Conservation (phyloP, 2,329 filamentous ascomycete genomes). For the Monosporascus sp. region DNA sequence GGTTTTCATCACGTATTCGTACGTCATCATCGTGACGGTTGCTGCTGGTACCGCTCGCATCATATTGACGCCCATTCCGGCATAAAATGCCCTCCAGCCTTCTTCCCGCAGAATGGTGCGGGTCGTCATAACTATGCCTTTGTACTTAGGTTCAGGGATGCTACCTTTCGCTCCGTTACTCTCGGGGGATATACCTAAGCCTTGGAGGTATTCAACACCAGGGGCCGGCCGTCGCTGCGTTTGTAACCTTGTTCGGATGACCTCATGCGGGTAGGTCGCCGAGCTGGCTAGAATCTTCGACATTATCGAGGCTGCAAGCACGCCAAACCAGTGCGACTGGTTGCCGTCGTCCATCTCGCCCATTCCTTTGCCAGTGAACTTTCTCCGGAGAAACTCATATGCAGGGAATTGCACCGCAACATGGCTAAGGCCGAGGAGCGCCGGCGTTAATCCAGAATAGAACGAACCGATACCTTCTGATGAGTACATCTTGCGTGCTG, state of each 20-base stretch:
- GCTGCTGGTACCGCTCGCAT: conserved; percentile 91
- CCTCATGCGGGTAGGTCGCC: conserved; percentile 95
- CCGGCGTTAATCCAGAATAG: conserved; percentile 90
- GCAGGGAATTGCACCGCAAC: conserved; percentile 96
- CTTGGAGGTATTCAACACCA: conserved; percentile 46
- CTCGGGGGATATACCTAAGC: conserved; percentile 40
- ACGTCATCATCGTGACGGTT: conserved; percentile 96
- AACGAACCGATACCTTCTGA: conserved; percentile 86
- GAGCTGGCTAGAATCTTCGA: conserved; percentile 94
- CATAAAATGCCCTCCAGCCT: conserved; percentile 95
- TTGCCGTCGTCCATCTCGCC: conserved; percentile 58
- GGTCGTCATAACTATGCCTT: conserved; percentile 75
- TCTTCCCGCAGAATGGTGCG: conserved; percentile 83
- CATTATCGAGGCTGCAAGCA: conserved; percentile 81
- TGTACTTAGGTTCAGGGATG: conserved; percentile 52
- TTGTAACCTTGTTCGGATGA: conserved; percentile 86
- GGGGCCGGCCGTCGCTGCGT: conserved; percentile 75
- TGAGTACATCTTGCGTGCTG: conserved; percentile 91
- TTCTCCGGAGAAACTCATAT: conserved; percentile 88
- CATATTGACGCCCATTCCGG: conserved; percentile 95
- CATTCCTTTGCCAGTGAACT: conserved; percentile 86
- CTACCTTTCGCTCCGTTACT: conserved; percentile 29
- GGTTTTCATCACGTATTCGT: conserved; percentile 67
- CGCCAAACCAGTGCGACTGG: conserved; percentile 72
- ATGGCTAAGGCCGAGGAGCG: conserved; percentile 84